Evolutionary conservation across 345 rosid genomes (phyloP).

Genomic region (Syzygium oleosum): DNA sequence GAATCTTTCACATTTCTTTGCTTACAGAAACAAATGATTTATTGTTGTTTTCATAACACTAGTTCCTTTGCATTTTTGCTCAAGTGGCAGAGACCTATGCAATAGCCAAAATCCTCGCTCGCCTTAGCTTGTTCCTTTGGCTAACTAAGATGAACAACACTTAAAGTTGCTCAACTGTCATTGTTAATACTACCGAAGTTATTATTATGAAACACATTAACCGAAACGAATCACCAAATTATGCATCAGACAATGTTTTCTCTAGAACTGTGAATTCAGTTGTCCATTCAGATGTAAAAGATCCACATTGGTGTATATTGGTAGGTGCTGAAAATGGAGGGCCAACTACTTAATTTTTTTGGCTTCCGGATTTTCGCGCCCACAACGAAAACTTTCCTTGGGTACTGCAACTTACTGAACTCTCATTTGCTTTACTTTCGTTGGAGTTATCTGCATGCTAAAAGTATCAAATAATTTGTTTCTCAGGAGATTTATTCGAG

Average conservation of each 20-base stretch:
- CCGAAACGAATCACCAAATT: background rate
- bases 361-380: constrained; percentile 68
- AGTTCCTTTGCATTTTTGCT: background rate
- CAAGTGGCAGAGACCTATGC: background rate
- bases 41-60: background rate
- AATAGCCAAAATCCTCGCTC: background rate
- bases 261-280: background rate
- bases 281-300: background rate
- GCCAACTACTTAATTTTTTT: constrained; percentile 48
- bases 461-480: background rate
- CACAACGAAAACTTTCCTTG: constrained; percentile 76
- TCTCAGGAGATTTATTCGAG: constrained; percentile 81
- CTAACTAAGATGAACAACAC: background rate
- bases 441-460: background rate
- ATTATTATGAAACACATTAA: background rate
- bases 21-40: background rate
- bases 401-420: constrained; percentile 24
- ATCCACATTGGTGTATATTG: background rate
- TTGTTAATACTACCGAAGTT: background rate
- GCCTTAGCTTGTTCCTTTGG: background rate
- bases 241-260: background rate
- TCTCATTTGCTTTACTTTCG: background rate
- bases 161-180: background rate
- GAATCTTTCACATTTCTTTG: background rate
- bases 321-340: constrained; percentile 77